These are phyloP conservation scores for Arabis hirsuta DNA, from an alignment of 345 rosid species.

Conservation along the genomic window DNA sequence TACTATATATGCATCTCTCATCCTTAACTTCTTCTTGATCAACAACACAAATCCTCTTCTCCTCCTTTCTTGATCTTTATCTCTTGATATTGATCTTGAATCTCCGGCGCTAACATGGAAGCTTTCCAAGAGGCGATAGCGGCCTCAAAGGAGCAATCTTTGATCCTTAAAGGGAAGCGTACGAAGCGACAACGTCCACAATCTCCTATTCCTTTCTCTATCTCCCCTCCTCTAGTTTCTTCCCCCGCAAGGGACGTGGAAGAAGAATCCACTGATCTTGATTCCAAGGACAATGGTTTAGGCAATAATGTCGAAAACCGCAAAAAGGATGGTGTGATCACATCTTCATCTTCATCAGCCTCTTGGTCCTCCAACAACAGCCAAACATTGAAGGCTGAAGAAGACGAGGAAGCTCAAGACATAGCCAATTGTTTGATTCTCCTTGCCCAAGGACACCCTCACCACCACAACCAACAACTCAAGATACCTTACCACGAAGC, in stretches of 20 bases:
- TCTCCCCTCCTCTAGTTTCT: conserved; percentile 43
- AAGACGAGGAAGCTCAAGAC: conserved; percentile 72
- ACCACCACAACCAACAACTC: conserved; percentile 17
- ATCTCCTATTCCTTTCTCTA: conserved; percentile 59
- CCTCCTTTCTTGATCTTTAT: conserved; percentile 24
- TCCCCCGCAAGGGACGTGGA: conserved; percentile 17
- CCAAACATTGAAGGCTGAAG: conserved; percentile 38
- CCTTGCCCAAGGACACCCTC: conserved; percentile 68
- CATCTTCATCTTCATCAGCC: conserved; percentile 46
- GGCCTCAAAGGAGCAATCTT: conserved; percentile 45
- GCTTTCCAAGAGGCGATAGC: conserved; percentile 52
- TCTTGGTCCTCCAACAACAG: conserved; percentile 46
- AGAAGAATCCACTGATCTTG: conserved; percentile 45
- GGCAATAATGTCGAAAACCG: conserved; percentile 26
- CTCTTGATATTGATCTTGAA: conserved; percentile 23
- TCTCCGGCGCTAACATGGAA: conserved; percentile 48
- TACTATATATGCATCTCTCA: conserved; percentile 40
- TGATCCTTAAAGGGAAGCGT: conserved; percentile 68
- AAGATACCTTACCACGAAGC: conserved; percentile 23
- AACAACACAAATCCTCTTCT: conserved; percentile 26
- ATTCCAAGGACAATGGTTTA: conserved; percentile 41
- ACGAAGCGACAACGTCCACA: conserved; percentile 72
- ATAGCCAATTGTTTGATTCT: conserved; percentile 93
- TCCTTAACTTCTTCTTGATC: conserved; percentile 30
- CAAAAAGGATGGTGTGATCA: conserved; percentile 22